phyloP scores from a whole-genome alignment of 2,329 filamentous ascomycete genomes.

The Colletotrichum eleusines region DNA sequence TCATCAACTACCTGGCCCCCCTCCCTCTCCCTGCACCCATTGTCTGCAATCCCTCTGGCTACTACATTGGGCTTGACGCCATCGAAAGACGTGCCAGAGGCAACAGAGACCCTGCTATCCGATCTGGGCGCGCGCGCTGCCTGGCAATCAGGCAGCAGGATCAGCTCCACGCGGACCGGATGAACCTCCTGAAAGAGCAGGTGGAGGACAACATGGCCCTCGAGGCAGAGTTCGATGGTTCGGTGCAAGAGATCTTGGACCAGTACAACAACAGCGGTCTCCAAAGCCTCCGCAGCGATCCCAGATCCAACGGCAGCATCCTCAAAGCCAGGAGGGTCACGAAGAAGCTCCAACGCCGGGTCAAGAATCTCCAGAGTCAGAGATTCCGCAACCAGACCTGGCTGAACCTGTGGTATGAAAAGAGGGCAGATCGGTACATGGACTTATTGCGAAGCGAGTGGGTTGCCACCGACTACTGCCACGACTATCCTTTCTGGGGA shows the following conservation, averaged over 20 bases:
- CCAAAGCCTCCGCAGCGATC: background rate
- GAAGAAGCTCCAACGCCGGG: background rate
- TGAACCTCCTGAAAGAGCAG: background rate
- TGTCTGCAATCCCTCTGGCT: background rate
- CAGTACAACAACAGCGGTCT: background rate
- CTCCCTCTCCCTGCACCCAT: background rate
- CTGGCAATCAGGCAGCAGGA: background rate
- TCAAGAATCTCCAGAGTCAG: background rate
- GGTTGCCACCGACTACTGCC: background rate
- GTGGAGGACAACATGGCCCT: background rate
- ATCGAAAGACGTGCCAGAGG: background rate
- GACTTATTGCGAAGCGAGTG: background rate
- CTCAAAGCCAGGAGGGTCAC: background rate
- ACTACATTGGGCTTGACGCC: background rate
- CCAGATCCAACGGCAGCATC: background rate
- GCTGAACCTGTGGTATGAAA: background rate
- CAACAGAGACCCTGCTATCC: background rate
- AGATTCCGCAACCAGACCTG: background rate
- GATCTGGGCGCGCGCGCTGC: background rate
- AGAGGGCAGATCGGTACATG: background rate
- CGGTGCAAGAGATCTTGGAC: background rate
- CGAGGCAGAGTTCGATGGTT: background rate
- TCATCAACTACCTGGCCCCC: background rate
- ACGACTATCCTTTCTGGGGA: background rate
- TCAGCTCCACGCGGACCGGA: background rate